Percentiles rank a stretch among this genome's conserved stretches.
These are phyloP conservation scores for Ogataea siamensis DNA, from an alignment of 805 yeast genomes.

Conservation along the genomic window DNA sequence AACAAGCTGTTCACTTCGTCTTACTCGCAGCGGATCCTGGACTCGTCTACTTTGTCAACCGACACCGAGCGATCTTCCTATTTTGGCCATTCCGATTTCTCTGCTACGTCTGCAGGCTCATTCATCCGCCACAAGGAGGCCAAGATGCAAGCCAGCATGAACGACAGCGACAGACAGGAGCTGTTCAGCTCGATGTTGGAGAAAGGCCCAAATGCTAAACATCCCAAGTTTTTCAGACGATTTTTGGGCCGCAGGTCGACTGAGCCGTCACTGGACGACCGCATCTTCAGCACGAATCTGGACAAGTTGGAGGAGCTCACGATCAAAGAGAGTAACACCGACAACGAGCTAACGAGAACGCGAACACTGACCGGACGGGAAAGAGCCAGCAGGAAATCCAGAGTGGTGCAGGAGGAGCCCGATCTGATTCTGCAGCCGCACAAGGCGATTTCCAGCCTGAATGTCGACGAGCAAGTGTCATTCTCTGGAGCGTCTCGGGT, in stretches of 20 bases:
- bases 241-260: conserved; percentile 36
- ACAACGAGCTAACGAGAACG: conserved; percentile 62
- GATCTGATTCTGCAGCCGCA: conserved; percentile 65
- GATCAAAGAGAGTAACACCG: conserved; percentile 14
- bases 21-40: conserved; percentile 28
- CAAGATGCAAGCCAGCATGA: conserved; percentile 25
- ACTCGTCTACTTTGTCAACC: conserved; percentile 34
- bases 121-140: conserved; percentile 62
- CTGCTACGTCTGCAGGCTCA: conserved; percentile 90
- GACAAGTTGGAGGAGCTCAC: conserved; percentile 30
- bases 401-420: conserved; percentile 59
- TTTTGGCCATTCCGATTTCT: conserved; percentile 63
- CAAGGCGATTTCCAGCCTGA: conserved; percentile 41
- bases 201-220: conserved; percentile 39
- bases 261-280: conserved; percentile 35
- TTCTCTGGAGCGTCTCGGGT: conserved; percentile 7
- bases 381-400: conserved; percentile 63
- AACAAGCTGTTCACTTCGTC: conserved; percentile 22
- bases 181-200: conserved; percentile 43
- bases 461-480: conserved; percentile 42
- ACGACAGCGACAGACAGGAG: conserved; percentile 25
- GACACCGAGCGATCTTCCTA: conserved; percentile 41
- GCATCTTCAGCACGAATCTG: conserved; percentile 25
- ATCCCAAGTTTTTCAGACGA: conserved; percentile 46
- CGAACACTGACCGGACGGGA: conserved; percentile 67